Evolutionary conservation across 495 filamentous ascomycete genomes (phyloP).

Genomic region (Trichoderma asperelloides): DNA sequence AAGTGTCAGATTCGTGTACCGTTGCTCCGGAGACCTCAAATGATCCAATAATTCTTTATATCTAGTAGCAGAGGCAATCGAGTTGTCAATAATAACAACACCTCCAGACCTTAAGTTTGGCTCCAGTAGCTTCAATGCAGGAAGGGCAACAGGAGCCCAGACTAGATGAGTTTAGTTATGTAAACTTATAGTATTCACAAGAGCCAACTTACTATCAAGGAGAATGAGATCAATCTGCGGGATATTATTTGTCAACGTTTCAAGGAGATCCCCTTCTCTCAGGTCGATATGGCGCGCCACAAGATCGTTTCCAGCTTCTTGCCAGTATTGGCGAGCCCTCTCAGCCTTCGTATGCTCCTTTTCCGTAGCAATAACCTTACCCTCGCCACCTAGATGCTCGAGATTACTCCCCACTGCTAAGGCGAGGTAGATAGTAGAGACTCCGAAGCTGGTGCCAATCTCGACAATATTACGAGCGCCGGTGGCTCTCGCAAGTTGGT

Average conservation of each 20-base stretch:
- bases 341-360: conserved; percentile 41
- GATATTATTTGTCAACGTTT: conserved; percentile 37
- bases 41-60: conserved; percentile 27
- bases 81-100: conserved; percentile 44
- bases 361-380: conserved; percentile 46
- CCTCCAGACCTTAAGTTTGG: conserved; percentile 36
- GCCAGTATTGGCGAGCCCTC: conserved; percentile 39
- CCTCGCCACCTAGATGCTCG: conserved; percentile 11
- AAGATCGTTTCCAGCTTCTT: conserved; percentile 29
- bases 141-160: conserved; percentile 43
- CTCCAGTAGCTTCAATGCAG: conserved; percentile 38
- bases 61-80: conserved; percentile 22
- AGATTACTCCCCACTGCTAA: conserved; percentile 40
- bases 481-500: conserved; percentile 32
- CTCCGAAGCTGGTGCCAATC: conserved; percentile 49
- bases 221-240: conserved; percentile 41
- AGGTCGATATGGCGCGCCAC: conserved; percentile 41
- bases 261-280: conserved; percentile 42
- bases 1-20: conserved; percentile 23
- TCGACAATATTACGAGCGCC: conserved; percentile 44
- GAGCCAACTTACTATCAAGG: conserved; percentile 41
- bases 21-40: conserved; percentile 19
- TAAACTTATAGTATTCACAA: background rate
- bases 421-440: conserved; percentile 52
- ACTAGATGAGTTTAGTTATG: conserved; percentile 25